phyloP scores from a whole-genome alignment of 2,329 filamentous ascomycete genomes.

The Fusarium continuum region DNA sequence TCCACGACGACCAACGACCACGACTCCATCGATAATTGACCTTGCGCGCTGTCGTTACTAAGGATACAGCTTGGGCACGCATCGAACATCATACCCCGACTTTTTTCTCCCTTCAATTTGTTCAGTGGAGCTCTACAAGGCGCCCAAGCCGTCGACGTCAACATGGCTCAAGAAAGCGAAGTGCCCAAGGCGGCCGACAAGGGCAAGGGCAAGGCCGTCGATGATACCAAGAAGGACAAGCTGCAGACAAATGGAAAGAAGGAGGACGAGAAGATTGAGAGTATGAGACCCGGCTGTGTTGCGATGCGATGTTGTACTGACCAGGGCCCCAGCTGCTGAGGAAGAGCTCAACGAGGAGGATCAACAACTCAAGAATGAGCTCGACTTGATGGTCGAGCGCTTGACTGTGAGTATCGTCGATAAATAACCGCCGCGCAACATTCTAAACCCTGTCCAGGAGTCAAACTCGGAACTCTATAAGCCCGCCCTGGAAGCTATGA shows the following conservation, averaged over 20 bases:
- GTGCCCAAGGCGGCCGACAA: conserved; percentile 86
- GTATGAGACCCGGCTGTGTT: conserved; percentile 47
- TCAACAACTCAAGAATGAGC: conserved; percentile 96
- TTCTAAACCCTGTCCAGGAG: conserved; percentile 66
- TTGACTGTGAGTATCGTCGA: conserved; percentile 71
- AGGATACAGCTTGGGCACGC: conserved; percentile 11
- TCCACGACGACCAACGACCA: conserved; percentile 43
- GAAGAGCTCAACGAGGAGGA: conserved; percentile 98
- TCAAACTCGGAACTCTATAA: conserved; percentile 88
- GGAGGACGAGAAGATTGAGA: conserved; percentile 70
- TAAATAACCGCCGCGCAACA: neutral
- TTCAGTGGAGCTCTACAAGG: conserved; percentile 40
- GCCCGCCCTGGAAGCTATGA: conserved; percentile 93
- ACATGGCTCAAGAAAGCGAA: conserved; percentile 95
- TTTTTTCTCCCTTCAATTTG: conserved; percentile 21
- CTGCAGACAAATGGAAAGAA: conserved; percentile 77
- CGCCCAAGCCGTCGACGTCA: conserved; percentile 50
- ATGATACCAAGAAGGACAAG: conserved; percentile 76
- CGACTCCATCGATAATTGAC: conserved; percentile 33
- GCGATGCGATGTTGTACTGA: conserved; percentile 35
- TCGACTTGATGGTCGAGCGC: conserved; percentile 97
- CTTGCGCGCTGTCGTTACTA: conserved; percentile 15
- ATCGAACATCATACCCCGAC: conserved; percentile 5
- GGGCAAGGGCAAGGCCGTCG: conserved; percentile 92
- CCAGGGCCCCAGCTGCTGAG: conserved; percentile 51